Evolutionary conservation across 1,284 basidiomycete species (phyloP), one percentile per base, ranked within the genome.

Genomic region (Microbotryum lychnidis-dioicae): DNA sequence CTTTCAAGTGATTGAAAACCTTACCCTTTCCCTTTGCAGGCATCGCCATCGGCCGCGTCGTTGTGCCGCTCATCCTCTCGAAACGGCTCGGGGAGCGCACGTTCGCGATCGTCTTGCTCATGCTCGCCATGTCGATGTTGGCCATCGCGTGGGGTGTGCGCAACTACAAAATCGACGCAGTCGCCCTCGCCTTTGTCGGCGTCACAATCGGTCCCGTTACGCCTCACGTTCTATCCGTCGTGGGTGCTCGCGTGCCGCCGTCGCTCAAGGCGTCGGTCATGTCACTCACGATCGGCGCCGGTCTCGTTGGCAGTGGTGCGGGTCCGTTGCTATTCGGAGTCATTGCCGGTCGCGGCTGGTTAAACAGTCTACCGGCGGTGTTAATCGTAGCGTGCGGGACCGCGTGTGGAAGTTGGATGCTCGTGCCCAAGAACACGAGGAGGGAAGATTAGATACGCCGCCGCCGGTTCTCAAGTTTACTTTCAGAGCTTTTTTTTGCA

Each of bases 311-410:
- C 10, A 54, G 53, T 3, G 48, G 54, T 8, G 44, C 50, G 23
- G 64, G 54, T 2, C 67, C 67, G 2, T 46, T 66, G 12, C 23
- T 60, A 9, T 68, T 66, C 18, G 67, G 67, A 3, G 14, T 66
- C 25, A 62, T 54, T 3, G 65, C 57, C 4, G 67, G 58, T 0
- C 45, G 51, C 8, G 65, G 64, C 6, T 50, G 55, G 0, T 54
- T 68, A 6, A 56, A 48, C 0, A 37, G 27, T 2, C 48, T 66
- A 3, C 67, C 65, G 1, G 67, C 57, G 0, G 63, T 64, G 3
- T 29, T 68, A 31, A 60, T 60, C 29, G 52, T 54, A 7, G 44
- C 52, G 3, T 53, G 58, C 29, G 52, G n/a, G 2, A 49, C 55
- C 18, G 58, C 52, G 8, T 21, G 12, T 10, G 54, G 20, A 0